Evolutionary conservation across 208 protist genomes (phyloP), one percentile per base, ranked within the genome.

Genomic region (Wallacemonas sp.): DNA sequence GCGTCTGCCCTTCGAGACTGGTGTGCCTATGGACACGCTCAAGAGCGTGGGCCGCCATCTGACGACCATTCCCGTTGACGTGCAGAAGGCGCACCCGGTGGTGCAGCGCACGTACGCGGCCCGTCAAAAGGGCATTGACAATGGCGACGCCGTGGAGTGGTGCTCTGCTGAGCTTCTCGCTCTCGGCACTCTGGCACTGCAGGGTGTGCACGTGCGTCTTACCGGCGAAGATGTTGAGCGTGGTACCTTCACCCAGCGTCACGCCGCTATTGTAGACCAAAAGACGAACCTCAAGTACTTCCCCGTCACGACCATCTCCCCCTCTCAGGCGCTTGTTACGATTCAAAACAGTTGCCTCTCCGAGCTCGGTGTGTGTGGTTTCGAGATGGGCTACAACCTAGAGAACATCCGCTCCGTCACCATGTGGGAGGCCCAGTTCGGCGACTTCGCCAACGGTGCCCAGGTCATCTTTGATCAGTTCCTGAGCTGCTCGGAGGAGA

Each of bases 351-450:
- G 88, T 59, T 93, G 79, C 60, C 90, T 99, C 33, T 97, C 90
- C 38, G 98, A 99, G 79, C 95, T 96, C 64, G 98, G 82, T 31
- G 97, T 99, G 12, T 90, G 98, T 28, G 98, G 98, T 41, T 99
- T 99, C 60, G 98, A 99, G 80, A 82, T 98, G 44, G 97, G 95
- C 70, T 98, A 98, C 75, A 97, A 95, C 55, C 70, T 98, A 42
- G 94, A 98, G 71, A 96, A 92, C 72, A 94, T 95, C n/a, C 91
- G 97, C 56, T 75, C 80, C 26, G 79, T 99, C 22, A 91, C 98
- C 9, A 85, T 99, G 49, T 99, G 98, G 98, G 98, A 99, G 80
- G 98, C 97, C 26, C 98, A 99, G 80, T 99, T 99, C 79, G 98
- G 98, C 68, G 98, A 99, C 82, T 99, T 99, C 70, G 93, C 96